A percentile compares a stretch with the other conserved stretches of the same genome.
phyloP scores from a whole-genome alignment of 306 rosid genomes.

The Quercus parvula region DNA sequence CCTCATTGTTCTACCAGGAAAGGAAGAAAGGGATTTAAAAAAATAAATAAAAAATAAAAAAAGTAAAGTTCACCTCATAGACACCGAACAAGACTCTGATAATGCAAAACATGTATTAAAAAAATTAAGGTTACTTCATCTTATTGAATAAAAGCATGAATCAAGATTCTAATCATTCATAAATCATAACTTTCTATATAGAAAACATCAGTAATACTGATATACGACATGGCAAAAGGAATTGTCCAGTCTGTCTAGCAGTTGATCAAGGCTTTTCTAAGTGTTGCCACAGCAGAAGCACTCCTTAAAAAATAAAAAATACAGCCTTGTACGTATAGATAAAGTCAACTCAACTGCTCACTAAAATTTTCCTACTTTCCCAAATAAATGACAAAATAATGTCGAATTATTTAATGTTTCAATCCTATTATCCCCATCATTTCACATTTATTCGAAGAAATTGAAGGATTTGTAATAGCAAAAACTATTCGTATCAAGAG shows the following conservation, averaged over 20 bases:
- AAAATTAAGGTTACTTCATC: background rate
- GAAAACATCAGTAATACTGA: background rate
- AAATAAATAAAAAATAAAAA: background rate
- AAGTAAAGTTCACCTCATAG: background rate
- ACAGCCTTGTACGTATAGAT: too few relatives aligned
- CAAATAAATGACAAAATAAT: too few relatives aligned
- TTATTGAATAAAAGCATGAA: background rate
- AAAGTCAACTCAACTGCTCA: too few relatives aligned
- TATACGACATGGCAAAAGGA: background rate
- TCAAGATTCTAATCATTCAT: background rate
- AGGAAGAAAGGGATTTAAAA: background rate
- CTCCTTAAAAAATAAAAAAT: too few relatives aligned
- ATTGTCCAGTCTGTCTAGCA: background rate
- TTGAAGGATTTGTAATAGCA: background rate
- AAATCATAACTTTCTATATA: background rate
- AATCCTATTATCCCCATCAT: too few relatives aligned
- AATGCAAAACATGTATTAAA: background rate
- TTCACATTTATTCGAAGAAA: background rate
- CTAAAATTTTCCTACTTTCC: too few relatives aligned
- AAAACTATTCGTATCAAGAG: background rate
- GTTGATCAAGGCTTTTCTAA: background rate
- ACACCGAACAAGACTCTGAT: background rate
- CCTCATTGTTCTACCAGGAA: conserved; percentile 51
- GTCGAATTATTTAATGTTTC: too few relatives aligned
- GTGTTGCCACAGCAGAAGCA: background rate